Base-by-base conservation (phyloP, 495 filamentous ascomycete genomes). In the Xylaria venustula region DNA sequence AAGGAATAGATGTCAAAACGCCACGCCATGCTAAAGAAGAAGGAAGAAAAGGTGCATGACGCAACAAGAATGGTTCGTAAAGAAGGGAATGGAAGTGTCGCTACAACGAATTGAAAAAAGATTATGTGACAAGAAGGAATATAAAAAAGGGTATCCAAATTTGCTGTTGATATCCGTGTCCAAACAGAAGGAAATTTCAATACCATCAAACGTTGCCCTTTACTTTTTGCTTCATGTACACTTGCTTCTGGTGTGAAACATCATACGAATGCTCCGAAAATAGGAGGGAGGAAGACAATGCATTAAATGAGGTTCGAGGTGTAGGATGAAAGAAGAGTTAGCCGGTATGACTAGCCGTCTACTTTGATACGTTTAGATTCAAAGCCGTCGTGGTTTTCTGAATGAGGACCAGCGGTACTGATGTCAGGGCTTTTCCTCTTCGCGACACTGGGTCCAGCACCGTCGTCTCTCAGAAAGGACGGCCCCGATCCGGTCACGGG, bases 401-500 rank as follows among this genome's bases (percentile, higher is more conserved):
- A 60, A 15, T 62, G 58, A 14, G 65, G 63, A 14, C 70, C 75
- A 36, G 64, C 62, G 15, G 67, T 71, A 52, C 64, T 67, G 34
- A 76, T 71, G 22, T 82, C 79, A 20, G 79, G 79, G 54, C 77
- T 82, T 67, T 82, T 82, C 56, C 79, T 61, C 68, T 82, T 82
- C 15, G 58, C 1, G 1, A 25, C 11, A 51, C 25, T 68, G 44
- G 52, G 64, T 28, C 49, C 69, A n/a, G n/a, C n/a, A 30, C 51
- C 68, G 12, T 86, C 79, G 22, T 84, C 82, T 54, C 88, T 76
- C 34, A 86, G 69, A 65, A 92, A 91, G 54, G 85, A 84, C 5
- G 89, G 87, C 14, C 88, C 88, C 0, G 74, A 88, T 20, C 84
- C 82, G 1, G 85, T 85, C 6, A 96, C 84, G 17, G 94, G 94